Conservation (phyloP, 139 green algal genomes). For the Coccomyxa sp. region DNA sequence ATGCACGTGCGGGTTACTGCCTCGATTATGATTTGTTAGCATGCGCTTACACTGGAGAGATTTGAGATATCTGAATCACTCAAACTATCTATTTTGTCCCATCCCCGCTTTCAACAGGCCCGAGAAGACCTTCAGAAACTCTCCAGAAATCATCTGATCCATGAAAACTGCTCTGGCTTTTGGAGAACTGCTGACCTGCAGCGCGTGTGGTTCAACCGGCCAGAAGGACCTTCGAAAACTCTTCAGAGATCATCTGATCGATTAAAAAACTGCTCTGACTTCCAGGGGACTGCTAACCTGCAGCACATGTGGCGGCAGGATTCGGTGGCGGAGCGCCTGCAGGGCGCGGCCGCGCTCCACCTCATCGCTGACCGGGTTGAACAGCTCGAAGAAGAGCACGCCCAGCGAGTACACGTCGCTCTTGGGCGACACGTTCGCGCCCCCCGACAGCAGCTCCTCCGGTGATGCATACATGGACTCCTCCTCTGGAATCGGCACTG, state of each 20-base stretch:
- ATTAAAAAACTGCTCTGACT: too few relatives aligned
- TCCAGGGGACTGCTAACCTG: background rate
- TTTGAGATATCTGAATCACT: too few relatives aligned
- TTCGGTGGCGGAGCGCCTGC: conserved; percentile 35
- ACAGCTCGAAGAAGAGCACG: conserved; percentile 68
- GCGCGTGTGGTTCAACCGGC: conserved; percentile 21
- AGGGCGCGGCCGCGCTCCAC: conserved; percentile 14
- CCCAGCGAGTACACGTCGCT: conserved; percentile 19
- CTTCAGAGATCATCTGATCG: too few relatives aligned
- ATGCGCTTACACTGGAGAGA: too few relatives aligned
- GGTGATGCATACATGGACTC: conserved; percentile 52
- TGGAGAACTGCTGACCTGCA: background rate
- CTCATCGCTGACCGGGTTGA: conserved; percentile 22
- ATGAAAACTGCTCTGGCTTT: background rate
- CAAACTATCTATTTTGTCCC: too few relatives aligned
- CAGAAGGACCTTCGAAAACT: too few relatives aligned
- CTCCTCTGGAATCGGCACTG: conserved; percentile 10
- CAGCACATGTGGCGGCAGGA: conserved; percentile 39
- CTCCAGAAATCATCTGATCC: too few relatives aligned
- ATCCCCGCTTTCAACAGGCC: too few relatives aligned
- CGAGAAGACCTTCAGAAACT: too few relatives aligned
- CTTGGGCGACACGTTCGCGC: background rate
- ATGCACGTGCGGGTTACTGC: too few relatives aligned
- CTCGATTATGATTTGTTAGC: too few relatives aligned
- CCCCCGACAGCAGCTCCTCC: conserved; percentile 39